These are phyloP conservation scores for Neopestalotiopsis sp. DNA, from an alignment of 2,329 filamentous ascomycete genomes.

Conservation along the genomic window DNA sequence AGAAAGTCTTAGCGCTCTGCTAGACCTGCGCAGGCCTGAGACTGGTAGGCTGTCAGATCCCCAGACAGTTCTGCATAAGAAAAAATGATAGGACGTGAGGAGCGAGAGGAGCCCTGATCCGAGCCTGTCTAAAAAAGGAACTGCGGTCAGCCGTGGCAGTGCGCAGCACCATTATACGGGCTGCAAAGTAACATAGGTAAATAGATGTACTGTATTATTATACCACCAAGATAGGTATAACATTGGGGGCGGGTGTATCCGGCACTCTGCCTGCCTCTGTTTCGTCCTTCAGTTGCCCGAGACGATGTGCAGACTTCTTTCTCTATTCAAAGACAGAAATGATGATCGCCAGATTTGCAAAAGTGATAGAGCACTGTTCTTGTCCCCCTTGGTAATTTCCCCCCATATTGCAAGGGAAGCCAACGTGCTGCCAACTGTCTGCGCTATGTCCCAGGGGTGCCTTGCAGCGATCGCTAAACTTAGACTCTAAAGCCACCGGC, in stretches of 20 bases:
- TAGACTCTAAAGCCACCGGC: neutral
- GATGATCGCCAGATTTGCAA: neutral
- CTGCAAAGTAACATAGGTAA: too few relatives aligned
- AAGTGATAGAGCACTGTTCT: neutral
- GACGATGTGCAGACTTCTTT: neutral
- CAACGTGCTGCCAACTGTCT: neutral
- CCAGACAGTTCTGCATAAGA: neutral
- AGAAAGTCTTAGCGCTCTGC: slow-evolving; percentile 1
- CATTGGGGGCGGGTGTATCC: neutral
- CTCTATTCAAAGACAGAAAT: neutral
- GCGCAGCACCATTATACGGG: neutral
- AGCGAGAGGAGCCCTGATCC: neutral
- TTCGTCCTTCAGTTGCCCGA: neutral
- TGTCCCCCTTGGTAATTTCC: neutral
- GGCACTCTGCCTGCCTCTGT: neutral
- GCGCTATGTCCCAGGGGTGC: neutral
- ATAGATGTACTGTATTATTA: neutral
- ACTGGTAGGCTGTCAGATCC: neutral
- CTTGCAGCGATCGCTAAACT: neutral
- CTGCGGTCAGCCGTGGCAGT: neutral
- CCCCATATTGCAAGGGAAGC: neutral
- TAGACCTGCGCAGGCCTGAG: neutral
- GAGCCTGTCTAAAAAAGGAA: neutral
- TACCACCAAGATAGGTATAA: neutral
- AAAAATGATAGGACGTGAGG: neutral